A percentile compares a stretch with the other conserved stretches of the same genome.
Conservation (phyloP, 2,329 filamentous ascomycete genomes). For the Geosmithia morbida region DNA sequence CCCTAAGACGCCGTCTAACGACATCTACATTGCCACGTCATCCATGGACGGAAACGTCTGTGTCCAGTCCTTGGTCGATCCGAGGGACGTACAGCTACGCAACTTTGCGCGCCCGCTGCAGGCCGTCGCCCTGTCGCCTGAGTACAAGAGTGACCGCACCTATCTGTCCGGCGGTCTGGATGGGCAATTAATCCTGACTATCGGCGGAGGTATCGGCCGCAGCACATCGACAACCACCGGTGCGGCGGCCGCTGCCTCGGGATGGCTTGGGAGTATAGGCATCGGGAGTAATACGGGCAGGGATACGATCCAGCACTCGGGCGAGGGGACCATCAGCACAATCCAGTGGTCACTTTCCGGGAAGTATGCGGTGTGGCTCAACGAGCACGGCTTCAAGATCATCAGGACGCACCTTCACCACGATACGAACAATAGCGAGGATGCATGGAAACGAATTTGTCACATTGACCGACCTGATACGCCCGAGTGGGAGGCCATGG, state of each 20-base stretch:
- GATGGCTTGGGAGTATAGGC: conserved; percentile 84
- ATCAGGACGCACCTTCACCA: conserved; percentile 83
- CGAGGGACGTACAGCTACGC: conserved; percentile 78
- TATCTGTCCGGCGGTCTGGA: conserved; percentile 87
- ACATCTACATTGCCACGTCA: conserved; percentile 84
- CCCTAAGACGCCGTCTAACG: conserved; percentile 67
- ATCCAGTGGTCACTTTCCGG: conserved; percentile 94
- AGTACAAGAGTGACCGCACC: conserved; percentile 77
- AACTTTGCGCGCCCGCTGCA: conserved; percentile 92
- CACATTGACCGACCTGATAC: conserved; percentile 82
- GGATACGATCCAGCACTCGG: conserved; percentile 78
- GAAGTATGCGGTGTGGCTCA: conserved; percentile 88
- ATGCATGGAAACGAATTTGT: conserved; percentile 87
- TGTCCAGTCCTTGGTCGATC: conserved; percentile 71
- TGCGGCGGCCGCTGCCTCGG: conserved; percentile 70
- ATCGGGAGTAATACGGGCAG: conserved; percentile 65
- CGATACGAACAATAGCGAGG: conserved; percentile 60
- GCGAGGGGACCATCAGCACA: conserved; percentile 78
- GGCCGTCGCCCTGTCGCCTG: conserved; percentile 83
- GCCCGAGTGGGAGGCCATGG: conserved; percentile 90
- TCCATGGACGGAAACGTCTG: conserved; percentile 96
- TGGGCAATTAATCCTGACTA: conserved; percentile 75
- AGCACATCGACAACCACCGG: conserved; percentile 77
- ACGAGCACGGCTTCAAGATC: conserved; percentile 94
- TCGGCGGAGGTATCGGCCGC: conserved; percentile 63